Base-by-base conservation (phyloP, 345 rosid species). In the Heritiera fomes region DNA sequence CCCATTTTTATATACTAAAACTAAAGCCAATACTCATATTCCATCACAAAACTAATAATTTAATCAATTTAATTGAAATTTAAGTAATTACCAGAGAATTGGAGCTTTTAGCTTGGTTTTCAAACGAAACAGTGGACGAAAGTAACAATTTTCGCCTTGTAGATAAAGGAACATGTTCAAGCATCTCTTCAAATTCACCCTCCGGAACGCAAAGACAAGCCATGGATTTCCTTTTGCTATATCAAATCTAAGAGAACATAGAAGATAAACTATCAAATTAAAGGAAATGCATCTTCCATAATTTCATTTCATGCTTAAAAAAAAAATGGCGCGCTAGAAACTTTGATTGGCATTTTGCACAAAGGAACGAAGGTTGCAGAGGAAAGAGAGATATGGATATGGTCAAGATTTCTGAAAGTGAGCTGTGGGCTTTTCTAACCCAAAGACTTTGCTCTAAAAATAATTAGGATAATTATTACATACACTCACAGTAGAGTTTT, bases 151-250 rank as follows among this genome's bases (percentile, higher is more conserved):
- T 71, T 17, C 61, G 75, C 46, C 75, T 71, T 17, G 4, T 34
- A 32, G 75, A 52, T 52, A 71, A 71, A 8, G 62, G 75, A 52
- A 52, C 46, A 52, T 71, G 61, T 53, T 43, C 45, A 32, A 71
- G 61, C 62, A 52, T 6, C 75, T 71, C 75, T 6, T 52, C 75
- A 52, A 15, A 15, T 52, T 71, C 75, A 71, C 61, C 75, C 13
- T 71, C 46, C 3, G 46, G 61, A 52, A 52, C 61, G 8, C 45
- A 71, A 34, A 71, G 61, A 71, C 61, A 71, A 71, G 61, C 45
- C 75, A 71, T 71, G 12, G 41, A 1, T 71, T 30, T n/a, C 8
- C 58, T 53, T 15, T 15, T 4, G n/a, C 30, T 52, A 52, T 46
- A 52, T 52, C 2, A 71, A 71, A 71, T 32, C 45, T 43, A 41